Base-by-base conservation (phyloP, 257 asterid species). In the Jasminum sambac region DNA sequence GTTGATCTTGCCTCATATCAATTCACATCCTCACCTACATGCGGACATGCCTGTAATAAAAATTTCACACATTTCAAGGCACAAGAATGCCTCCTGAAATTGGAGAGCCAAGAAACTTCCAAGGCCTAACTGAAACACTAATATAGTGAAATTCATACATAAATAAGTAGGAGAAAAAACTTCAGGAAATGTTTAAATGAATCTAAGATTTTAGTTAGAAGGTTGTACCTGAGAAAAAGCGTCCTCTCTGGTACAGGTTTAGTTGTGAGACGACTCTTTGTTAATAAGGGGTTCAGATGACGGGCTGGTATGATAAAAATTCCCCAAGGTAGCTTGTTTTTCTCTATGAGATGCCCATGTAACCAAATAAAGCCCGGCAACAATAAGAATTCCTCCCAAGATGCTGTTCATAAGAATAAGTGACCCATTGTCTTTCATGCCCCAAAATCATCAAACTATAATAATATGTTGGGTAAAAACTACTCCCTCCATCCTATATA, bases 261-360 rank as follows among this genome's bases (percentile, higher is more conserved):
- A 87, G 80, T 66, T 76, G 75, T 77, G 78, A 60, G 88, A 66
- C 0, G 88, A 81, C 46, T 81, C 87, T 39, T 83, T 71, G 67
- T 50, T 77, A 41, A 81, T 70, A 21, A 81, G 81, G 4, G 90
- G 81, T 30, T 89, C 97, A 8, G 86, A 63, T 14, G 85, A 66
- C 59, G 85, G 85, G 66, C 82, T 25, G 13, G 80, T 43, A 24
- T 72, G 86, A 42, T 79, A 67, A 44, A 71, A 64, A 23, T 52
- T 78, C 66, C 84, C 85, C 13, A 9, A 39, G 36, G 76, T n/a
- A 40, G 76, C 77, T 57, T 70, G 87, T 74, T 34, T 85, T 66
- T 88, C 96, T 75, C 83, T 78, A 73, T 81, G 70, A 8, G 99
- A 89, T 65, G 96, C 97, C 97, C 97, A 91, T 11, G 99, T 95